Base-by-base conservation (phyloP, 2,329 filamentous ascomycete species). In the Ophiognomonia clavigignenti-juglandacearum region DNA sequence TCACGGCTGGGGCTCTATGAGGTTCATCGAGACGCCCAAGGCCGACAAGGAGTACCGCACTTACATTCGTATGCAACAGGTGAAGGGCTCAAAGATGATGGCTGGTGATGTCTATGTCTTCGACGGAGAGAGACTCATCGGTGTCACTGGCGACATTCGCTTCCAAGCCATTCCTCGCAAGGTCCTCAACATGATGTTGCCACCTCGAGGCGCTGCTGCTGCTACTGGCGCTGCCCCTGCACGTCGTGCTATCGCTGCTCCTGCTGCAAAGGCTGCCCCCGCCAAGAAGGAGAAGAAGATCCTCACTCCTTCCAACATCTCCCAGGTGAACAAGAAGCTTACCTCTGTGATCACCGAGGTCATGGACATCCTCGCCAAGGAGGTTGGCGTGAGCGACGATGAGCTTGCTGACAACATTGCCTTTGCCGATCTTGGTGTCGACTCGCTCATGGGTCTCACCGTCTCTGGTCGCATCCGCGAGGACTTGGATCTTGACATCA, bases 151-250 rank as follows among this genome's bases (percentile, higher is more conserved):
- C 43, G 80, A 82, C 41, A 72, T 86, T 55, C 82, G 81, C 64
- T 86, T 86, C 70, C 77, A 80, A 61, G 73, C 78, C 55, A 83
- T 85, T 45, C 82, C 83, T 29, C 81, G 83, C 57, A 77, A 78
- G 56, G 71, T 83, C 20, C 70, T 86, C 51, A 83, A 85, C 68
- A 75, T 81, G 56, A 76, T 87, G 62, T 67, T 87, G 52, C 82
- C 83, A 45, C 82, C 82, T 2, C 70, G 73, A 23, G 77, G 77
- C 39, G 62, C 66, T 19, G 64, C 67, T 35, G 60, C 64, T 26
- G 58, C 68, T 35, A 53, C 63, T 20, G 56, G 64, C 6, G 58
- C 68, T 20, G 54, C 61, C 4, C 56, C 62, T 9, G 48, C 62
- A 13, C 52, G 55, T 11, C 64, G 63, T 55, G 53, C 58, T 18